A percentile compares a stretch with the other conserved stretches of the same genome.
phyloP scores from a whole-genome alignment of 495 filamentous ascomycete species.

The Trichoderma erinaceum region DNA sequence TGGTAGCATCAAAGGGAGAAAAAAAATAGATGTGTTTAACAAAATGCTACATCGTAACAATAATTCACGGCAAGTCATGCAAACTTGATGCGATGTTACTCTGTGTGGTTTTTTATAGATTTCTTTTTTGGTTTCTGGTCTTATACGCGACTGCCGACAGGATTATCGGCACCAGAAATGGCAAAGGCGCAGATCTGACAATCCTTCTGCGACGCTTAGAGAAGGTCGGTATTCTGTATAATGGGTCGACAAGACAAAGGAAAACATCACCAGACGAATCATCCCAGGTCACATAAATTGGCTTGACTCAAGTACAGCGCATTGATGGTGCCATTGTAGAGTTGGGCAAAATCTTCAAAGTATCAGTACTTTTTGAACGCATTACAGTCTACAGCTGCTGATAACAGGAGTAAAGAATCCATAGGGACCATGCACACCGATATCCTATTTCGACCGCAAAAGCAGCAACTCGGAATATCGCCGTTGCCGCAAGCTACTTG shows the following conservation, averaged over 20 bases:
- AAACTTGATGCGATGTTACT: neutral
- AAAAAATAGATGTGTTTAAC: too few species aligned
- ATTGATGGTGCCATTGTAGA: neutral
- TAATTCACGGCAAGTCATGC: neutral
- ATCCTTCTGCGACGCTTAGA: too few species aligned
- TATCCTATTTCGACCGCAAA: neutral
- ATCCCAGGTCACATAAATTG: neutral
- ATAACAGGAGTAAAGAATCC: neutral
- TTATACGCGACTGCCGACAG: neutral
- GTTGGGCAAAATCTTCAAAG: too few species aligned
- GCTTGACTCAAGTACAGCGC: neutral
- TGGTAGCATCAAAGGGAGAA: too few species aligned
- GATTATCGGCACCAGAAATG: neutral
- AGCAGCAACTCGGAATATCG: neutral
- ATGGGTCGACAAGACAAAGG: neutral
- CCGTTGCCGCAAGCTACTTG: neutral
- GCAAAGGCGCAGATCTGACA: too few species aligned
- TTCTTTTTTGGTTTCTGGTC: neutral
- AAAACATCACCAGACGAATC: neutral
- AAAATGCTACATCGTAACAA: too few species aligned
- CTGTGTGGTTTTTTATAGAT: neutral
- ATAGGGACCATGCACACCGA: neutral
- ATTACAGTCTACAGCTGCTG: too few species aligned
- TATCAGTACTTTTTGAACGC: too few species aligned
- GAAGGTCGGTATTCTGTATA: neutral